A percentile compares a stretch with the other conserved stretches of the same genome.
These are phyloP conservation scores for Penstemon davidsonii DNA, from an alignment of 257 asterid genomes.

Conservation along the genomic window DNA sequence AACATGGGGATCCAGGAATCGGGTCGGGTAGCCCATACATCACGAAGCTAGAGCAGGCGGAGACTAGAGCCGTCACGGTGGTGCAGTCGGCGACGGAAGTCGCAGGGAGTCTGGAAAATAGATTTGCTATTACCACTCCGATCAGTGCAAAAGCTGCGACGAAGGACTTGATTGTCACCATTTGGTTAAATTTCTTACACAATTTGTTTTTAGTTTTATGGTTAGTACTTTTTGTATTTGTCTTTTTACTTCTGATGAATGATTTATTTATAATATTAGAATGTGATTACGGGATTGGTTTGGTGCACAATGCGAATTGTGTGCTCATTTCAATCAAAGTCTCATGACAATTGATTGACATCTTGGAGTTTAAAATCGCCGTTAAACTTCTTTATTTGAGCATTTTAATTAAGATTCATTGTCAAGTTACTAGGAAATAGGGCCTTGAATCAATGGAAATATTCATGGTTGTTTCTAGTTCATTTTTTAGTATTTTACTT, in stretches of 20 bases:
- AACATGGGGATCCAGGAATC: conserved; percentile 74
- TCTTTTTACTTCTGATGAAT: too few species aligned
- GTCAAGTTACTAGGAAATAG: too few species aligned
- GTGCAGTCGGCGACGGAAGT: conserved; percentile 46
- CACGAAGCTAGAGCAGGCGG: conserved; percentile 74
- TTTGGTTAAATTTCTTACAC: background rate
- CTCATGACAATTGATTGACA: conserved; percentile 23
- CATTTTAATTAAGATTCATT: too few species aligned
- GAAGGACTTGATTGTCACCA: conserved; percentile 2
- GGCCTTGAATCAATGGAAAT: too few species aligned
- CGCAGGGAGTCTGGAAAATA: background rate
- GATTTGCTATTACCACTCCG: conserved; percentile 17
- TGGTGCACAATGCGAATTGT: conserved; percentile 31
- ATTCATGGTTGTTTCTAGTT: too few species aligned
- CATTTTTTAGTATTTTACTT: too few species aligned
- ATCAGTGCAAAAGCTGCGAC: conserved; percentile 5
- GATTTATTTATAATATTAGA: background rate
- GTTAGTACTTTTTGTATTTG: background rate
- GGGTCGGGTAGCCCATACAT: conserved; percentile 71
- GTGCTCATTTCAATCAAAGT: conserved; percentile 30
- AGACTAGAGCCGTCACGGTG: conserved; percentile 62
- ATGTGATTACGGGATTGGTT: background rate
- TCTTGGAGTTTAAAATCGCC: too few species aligned
- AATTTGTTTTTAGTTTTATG: background rate
- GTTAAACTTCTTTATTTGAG: too few species aligned